Evolutionary conservation across 75 land plant species (phyloP).

Genomic region (Picea sitchensis): DNA sequence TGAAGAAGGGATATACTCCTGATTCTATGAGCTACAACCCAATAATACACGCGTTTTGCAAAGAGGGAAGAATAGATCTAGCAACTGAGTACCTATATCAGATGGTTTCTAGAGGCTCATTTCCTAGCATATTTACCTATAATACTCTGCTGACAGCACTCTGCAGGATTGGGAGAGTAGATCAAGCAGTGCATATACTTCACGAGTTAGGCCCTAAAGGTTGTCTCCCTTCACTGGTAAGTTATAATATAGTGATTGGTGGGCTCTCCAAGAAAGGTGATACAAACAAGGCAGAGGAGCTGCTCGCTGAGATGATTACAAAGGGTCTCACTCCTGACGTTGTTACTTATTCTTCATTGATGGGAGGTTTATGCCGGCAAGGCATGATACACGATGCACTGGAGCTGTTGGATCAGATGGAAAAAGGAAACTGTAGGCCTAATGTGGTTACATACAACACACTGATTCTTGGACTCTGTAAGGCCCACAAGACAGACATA

Average conservation of each 20-base stretch:
- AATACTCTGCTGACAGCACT: constrained; percentile 44
- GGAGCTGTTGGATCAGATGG: constrained; percentile 31
- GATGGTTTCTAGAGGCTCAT: constrained; percentile 35
- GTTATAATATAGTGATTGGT: constrained; percentile 36
- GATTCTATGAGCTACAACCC: constrained; percentile 48
- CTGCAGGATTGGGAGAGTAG: constrained; percentile 57
- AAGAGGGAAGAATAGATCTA: constrained; percentile 36
- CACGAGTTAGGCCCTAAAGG: constrained; percentile 36
- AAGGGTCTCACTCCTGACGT: constrained; percentile 48
- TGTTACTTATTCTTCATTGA: constrained; percentile 42
- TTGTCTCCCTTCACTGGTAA: constrained; percentile 25
- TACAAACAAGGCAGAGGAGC: constrained; percentile 41
- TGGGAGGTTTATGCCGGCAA: constrained; percentile 44
- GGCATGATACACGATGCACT: constrained; percentile 52
- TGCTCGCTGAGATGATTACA: constrained; percentile 42
- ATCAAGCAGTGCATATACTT: constrained; percentile 42
- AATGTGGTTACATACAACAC: constrained; percentile 31
- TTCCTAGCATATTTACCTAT: constrained; percentile 47
- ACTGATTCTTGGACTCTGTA: constrained; percentile 44
- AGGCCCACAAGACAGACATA: constrained; percentile 23
- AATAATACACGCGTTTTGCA: constrained; percentile 31
- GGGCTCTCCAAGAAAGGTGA: constrained; percentile 56
- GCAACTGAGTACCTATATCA: constrained; percentile 38
- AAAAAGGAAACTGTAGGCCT: constrained; percentile 17
- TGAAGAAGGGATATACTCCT: constrained; percentile 3